Base-by-base conservation (phyloP, 192 early-diverging fungal genomes). In the Polychytrium aggregatum region DNA sequence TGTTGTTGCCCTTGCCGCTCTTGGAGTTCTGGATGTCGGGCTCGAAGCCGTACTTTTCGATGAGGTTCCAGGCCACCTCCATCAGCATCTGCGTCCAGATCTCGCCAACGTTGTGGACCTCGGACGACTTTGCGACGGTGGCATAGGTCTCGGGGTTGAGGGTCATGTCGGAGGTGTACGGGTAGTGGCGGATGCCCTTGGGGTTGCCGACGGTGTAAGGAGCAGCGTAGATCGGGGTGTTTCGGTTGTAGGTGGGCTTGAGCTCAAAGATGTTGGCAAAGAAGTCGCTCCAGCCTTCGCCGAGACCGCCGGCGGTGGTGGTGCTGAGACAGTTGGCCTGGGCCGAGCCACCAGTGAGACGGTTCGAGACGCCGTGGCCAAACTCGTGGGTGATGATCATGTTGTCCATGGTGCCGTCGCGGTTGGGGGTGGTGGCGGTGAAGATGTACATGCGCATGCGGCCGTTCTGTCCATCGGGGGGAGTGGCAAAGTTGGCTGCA, bases 311-410 rank as follows among this genome's bases (percentile, higher is more conserved):
- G 11, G 75, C 33, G 55, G 77, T 75, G 50, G 55, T 61, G 37
- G 47, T 65, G 11, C 48, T 22, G 39, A 84, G 57, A 44, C 82
- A 84, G 39, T 82, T 81, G 27, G 78, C 72, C 78, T 98, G 92
- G 45, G 72, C 66, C 8, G 88, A 88, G 10, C 82, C 82, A 46
- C 82, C 82, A 0, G 80, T 82, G 46, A 84, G 62, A 30, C 82
- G 77, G 65, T 67, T 78, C 47, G 58, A 52, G 47, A 84, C 58
- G 20, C 80, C 82, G 63, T 84, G 82, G 17, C 55, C 58, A 55
- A 70, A 67, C 62, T 84, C 82, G 61, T 82, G 78, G 53, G 72
- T 60, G 10, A 72, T 57, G 29, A 84, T 69, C 41, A 55, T 68
- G 56, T 69, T 65, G 35, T 83, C 81, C 29, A 81, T 44, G 37